Conservation (phyloP, 768 basidiomycete species). For the Solioccasus polychromus region DNA sequence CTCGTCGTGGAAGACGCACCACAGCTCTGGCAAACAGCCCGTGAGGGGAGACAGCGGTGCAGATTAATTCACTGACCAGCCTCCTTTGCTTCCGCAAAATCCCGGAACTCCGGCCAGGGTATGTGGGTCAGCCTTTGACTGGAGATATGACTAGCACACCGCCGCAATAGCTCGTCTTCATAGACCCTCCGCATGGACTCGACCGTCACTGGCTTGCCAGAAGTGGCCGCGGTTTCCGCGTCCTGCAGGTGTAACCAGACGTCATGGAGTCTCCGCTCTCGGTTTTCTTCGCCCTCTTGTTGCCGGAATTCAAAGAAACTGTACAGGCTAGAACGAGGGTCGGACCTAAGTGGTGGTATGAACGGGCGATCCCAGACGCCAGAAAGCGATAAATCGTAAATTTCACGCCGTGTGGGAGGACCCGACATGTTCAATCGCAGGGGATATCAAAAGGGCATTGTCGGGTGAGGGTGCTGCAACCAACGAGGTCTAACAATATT, state of each 20-base stretch:
- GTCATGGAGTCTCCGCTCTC: constrained; percentile 57
- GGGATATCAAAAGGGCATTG: constrained; percentile 29
- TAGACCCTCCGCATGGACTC: constrained; percentile 67
- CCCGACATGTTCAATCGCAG: constrained; percentile 10
- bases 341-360: constrained; percentile 60
- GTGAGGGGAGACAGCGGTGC: constrained; percentile 17
- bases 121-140: constrained; percentile 45
- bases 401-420: constrained; percentile 43
- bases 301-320: constrained; percentile 62
- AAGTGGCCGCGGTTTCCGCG: constrained; percentile 23
- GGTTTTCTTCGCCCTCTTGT: constrained; percentile 58
- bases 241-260: constrained; percentile 61
- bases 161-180: constrained; percentile 68
- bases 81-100: constrained; percentile 80
- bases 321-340: constrained; percentile 44
- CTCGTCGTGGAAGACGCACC: constrained; percentile 88
- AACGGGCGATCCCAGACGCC: constrained; percentile 53
- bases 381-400: constrained; percentile 50
- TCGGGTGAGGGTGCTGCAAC: constrained; percentile 16
- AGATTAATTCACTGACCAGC: constrained; percentile 49
- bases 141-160: constrained; percentile 45
- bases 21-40: constrained; percentile 60
- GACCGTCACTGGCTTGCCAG: constrained; percentile 48
- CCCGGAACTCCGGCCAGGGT: constrained; percentile 68
- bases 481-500: constrained; percentile 23